A percentile compares a stretch with the other conserved stretches of the same genome.
phyloP scores from a whole-genome alignment of 1,284 basidiomycete species.

The Pseudozyma thailandica region DNA sequence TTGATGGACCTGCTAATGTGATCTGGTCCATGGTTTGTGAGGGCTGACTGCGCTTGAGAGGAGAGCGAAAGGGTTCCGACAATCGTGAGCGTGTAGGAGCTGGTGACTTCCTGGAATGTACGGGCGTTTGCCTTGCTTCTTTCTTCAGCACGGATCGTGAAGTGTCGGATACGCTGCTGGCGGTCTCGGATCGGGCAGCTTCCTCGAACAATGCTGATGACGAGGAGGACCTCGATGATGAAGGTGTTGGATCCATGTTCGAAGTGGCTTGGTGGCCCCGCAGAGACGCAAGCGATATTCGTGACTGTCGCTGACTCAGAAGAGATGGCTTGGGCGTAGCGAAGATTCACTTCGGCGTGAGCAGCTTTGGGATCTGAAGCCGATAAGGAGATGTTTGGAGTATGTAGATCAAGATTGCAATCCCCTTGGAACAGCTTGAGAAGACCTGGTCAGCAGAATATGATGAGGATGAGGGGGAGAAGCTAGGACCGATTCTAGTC shows the following conservation, averaged over 20 bases:
- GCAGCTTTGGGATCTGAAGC: too few relatives aligned
- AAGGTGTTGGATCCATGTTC: conserved; percentile 7
- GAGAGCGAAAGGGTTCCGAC: conserved; percentile 23
- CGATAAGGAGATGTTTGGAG: too few relatives aligned
- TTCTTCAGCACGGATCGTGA: neutral
- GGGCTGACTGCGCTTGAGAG: conserved; percentile 13
- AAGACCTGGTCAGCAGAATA: too few relatives aligned
- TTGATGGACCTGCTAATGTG: neutral
- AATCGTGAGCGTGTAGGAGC: conserved; percentile 5
- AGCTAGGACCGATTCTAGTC: too few relatives aligned
- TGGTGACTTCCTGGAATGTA: neutral
- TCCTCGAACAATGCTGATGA: conserved; percentile 8
- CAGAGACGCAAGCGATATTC: too few relatives aligned
- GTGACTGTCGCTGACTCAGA: too few relatives aligned
- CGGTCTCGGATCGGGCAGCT: neutral
- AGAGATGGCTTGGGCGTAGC: too few relatives aligned
- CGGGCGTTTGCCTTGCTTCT: neutral
- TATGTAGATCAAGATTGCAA: too few relatives aligned
- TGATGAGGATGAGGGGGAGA: too few relatives aligned
- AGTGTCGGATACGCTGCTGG: conserved; percentile 12
- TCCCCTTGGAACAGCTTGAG: too few relatives aligned
- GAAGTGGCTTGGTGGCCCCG: neutral
- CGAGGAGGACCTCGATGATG: conserved; percentile 18
- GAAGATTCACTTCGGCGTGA: too few relatives aligned
- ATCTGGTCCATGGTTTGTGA: conserved; percentile 9